Conservation (phyloP, 2,329 filamentous ascomycete genomes). For the Xylariaceae sp. region DNA sequence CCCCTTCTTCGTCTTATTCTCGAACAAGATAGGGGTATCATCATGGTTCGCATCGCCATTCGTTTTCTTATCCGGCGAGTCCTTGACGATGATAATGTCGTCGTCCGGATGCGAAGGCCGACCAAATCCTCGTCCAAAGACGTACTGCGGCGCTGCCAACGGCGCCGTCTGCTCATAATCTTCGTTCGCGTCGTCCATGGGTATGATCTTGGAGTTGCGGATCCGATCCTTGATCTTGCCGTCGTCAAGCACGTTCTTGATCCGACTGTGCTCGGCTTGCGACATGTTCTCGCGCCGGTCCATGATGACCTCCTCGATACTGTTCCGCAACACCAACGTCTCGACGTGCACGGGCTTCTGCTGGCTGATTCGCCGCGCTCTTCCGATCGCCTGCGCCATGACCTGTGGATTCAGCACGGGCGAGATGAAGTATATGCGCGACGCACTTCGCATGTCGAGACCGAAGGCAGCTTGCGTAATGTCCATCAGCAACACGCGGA, state of each 20-base stretch:
- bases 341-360: constrained; percentile 74
- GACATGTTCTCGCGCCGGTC: constrained; percentile 70
- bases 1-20: background rate
- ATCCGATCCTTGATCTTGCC: constrained; percentile 56
- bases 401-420: constrained; percentile 81
- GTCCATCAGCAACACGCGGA: constrained; percentile 82
- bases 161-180: constrained; percentile 45
- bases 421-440: constrained; percentile 81
- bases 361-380: constrained; percentile 83
- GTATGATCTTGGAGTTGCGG: constrained; percentile 44
- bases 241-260: constrained; percentile 55
- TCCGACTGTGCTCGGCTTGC: constrained; percentile 53
- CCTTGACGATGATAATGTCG: constrained; percentile 34
- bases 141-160: constrained; percentile 40
- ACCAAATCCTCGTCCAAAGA: constrained; percentile 50
- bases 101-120: constrained; percentile 42
- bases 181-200: constrained; percentile 27
- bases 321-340: constrained; percentile 73
- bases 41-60: constrained; percentile 3
- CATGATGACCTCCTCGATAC: constrained; percentile 80
- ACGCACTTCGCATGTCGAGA: constrained; percentile 76
- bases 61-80: constrained; percentile 19
- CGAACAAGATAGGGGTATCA: constrained; percentile 7
- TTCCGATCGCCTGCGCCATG: constrained; percentile 86
- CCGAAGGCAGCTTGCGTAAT: constrained; percentile 85